phyloP scores from a whole-genome alignment of 2,329 filamentous ascomycete species.

The Ophiostoma quercus region DNA sequence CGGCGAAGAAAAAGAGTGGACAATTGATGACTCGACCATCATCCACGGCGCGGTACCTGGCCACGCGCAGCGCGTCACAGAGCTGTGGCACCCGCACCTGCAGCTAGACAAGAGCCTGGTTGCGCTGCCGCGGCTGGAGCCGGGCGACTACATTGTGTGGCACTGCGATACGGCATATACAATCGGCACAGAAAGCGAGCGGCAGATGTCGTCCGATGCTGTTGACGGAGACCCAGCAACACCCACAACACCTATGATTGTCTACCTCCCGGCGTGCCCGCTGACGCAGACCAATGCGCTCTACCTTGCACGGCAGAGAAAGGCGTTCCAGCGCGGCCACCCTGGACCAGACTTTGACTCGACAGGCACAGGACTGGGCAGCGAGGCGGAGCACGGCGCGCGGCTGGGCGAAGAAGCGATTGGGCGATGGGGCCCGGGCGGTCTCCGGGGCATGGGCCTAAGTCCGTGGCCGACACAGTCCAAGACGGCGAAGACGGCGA shows the following conservation, averaged over 20 bases:
- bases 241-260: slow-evolving; percentile 42
- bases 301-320: slow-evolving; percentile 53
- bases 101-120: slow-evolving; percentile 50
- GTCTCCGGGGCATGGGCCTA: slow-evolving; percentile 54
- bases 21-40: slow-evolving; percentile 48
- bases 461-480: slow-evolving; percentile 44
- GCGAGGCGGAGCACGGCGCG: slow-evolving; percentile 47
- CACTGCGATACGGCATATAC: slow-evolving; percentile 55
- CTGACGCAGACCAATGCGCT: slow-evolving; percentile 54
- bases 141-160: slow-evolving; percentile 56
- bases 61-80: slow-evolving; percentile 53
- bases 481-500: background rate
- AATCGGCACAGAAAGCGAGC: slow-evolving; percentile 40
- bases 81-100: slow-evolving; percentile 54
- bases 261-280: slow-evolving; percentile 52
- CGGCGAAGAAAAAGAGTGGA: slow-evolving; percentile 35
- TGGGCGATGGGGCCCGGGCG: slow-evolving; percentile 47
- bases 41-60: slow-evolving; percentile 55
- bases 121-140: slow-evolving; percentile 50
- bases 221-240: slow-evolving; percentile 18
- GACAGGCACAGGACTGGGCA: slow-evolving; percentile 46
- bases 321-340: slow-evolving; percentile 51
- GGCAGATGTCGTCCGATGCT: background rate
- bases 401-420: slow-evolving; percentile 49
- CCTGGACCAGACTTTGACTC: slow-evolving; percentile 54